Base-by-base conservation (phyloP, 2,329 filamentous ascomycete genomes). In the Fusarium sterilihyphosum region DNA sequence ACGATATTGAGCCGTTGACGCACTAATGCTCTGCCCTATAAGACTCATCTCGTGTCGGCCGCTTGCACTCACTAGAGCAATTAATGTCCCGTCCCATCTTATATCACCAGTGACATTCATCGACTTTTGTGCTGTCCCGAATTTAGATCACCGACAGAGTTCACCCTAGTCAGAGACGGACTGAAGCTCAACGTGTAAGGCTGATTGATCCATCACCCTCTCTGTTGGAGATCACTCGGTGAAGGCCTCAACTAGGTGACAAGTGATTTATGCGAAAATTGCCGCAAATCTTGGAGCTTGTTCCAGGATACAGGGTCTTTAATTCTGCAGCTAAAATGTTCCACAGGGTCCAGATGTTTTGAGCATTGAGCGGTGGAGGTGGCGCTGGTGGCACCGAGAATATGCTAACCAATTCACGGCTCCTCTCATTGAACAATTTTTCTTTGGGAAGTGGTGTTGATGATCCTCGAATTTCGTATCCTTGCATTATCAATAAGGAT, bases 11-110 rank as follows among this genome's bases (percentile, higher is more conserved):
- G 49, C 59, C 65, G 63, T 65, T 50, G 38, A 6, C 29, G 35
- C 60, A 62, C 60, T 69, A 66, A 66, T 31, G 26, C 31, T 67
- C 65, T 73, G 58, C 65, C 70, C 65, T 62, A 66, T 44, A 17
- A 63, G 33, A 63, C 37, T n/a, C 53, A 35, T 58, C 59, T 52
- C 56, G 26, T 47, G 40, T 73, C 54, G 46, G 57, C 70, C 46
- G 50, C 59, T 65, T 62, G 35, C 31, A 37, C 41, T 26, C 14
- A 46, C 44, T 41, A 47, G 53, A 33, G 47, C 22, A 63, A 37
- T 63, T 44, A 31, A 40, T n/a, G 26, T 60, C 29, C 38, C 24
- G 43, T 46, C 33, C 20, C 18, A 35, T 37, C 37, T 10, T 52
- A 29, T 22, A 33, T 20, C 24, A 46, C 35, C 29, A 49, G 56